phyloP scores from a whole-genome alignment of 73 alveolate genomes.

The Diophrys sp. region DNA sequence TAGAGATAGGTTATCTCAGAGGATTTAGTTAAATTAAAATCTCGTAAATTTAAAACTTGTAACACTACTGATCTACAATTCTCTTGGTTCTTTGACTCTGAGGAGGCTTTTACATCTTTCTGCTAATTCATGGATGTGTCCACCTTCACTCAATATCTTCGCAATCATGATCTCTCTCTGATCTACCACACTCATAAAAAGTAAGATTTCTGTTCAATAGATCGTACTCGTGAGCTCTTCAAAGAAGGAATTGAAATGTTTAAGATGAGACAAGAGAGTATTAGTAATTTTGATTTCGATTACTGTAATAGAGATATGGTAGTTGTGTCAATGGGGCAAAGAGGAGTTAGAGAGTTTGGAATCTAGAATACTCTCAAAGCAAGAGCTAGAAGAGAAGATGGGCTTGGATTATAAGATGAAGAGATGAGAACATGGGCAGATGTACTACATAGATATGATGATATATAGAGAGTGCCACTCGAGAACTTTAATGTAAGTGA shows the following conservation, averaged over 20 bases:
- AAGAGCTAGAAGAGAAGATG: conserved; percentile 37
- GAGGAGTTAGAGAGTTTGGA: conserved; percentile 56
- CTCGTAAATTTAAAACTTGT: not conserved
- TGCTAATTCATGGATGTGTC: conserved; percentile 34
- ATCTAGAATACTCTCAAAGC: conserved; percentile 14
- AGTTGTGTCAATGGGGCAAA: conserved; percentile 16
- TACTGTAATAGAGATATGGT: conserved; percentile 31
- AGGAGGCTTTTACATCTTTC: conserved; percentile 26
- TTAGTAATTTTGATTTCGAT: conserved; percentile 45
- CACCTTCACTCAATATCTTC: conserved; percentile 32
- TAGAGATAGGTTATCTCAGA: conserved; percentile 32
- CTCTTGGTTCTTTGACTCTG: conserved; percentile 11
- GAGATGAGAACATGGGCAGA: conserved; percentile 57
- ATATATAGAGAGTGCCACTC: conserved; percentile 5
- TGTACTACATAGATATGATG: conserved; percentile 45
- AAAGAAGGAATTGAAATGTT: conserved; percentile 53
- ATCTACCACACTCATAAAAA: conserved; percentile 33
- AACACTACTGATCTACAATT: not conserved
- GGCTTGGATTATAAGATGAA: conserved; percentile 31
- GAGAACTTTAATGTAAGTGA: conserved; percentile 5
- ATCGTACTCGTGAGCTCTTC: conserved; percentile 20
- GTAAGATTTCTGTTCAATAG: conserved; percentile 3
- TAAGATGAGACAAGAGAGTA: conserved; percentile 23
- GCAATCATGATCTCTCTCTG: conserved; percentile 49
- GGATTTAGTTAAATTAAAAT: conserved; percentile 8